phyloP scores from a whole-genome alignment of 2,329 filamentous ascomycete genomes.

The Emmonsiellopsis sp. region DNA sequence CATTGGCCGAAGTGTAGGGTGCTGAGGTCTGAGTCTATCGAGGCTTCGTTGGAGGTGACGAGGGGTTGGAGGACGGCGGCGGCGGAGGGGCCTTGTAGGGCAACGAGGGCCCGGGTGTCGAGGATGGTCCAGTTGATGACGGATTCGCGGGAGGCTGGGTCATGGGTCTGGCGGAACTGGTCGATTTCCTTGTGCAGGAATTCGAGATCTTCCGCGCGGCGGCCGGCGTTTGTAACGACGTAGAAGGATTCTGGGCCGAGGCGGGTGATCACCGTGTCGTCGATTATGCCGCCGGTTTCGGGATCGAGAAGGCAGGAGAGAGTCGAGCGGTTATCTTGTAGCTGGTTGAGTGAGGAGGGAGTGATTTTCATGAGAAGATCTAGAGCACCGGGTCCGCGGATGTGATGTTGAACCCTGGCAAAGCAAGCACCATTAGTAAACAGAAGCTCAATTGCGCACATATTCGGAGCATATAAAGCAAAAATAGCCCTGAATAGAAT shows the following conservation, averaged over 20 bases:
- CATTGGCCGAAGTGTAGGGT: slow-evolving; percentile 75
- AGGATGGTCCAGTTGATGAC: slow-evolving; percentile 61
- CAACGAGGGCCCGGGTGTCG: slow-evolving; percentile 67
- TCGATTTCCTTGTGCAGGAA: slow-evolving; percentile 65
- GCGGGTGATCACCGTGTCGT: slow-evolving; percentile 84
- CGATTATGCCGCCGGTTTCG: slow-evolving; percentile 78
- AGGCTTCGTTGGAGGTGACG: slow-evolving; percentile 39
- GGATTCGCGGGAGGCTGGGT: slow-evolving; percentile 32
- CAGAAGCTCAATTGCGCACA: neutral
- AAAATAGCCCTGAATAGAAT: neutral
- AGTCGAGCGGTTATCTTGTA: slow-evolving; percentile 61
- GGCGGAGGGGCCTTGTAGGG: slow-evolving; percentile 77
- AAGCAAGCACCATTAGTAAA: slow-evolving; percentile 2
- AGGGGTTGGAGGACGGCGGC: slow-evolving; percentile 57
- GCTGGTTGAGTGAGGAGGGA: slow-evolving; percentile 58
- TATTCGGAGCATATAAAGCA: neutral
- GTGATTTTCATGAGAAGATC: slow-evolving; percentile 78
- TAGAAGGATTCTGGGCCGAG: slow-evolving; percentile 70
- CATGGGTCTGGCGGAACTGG: slow-evolving; percentile 46
- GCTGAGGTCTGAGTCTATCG: slow-evolving; percentile 46
- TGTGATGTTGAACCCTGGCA: slow-evolving; percentile 63
- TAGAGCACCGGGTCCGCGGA: slow-evolving; percentile 70
- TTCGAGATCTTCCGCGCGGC: slow-evolving; percentile 74
- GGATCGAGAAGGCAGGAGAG: slow-evolving; percentile 77
- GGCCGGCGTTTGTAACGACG: slow-evolving; percentile 90